Evolutionary conservation across 2,329 filamentous ascomycete species (phyloP).

Genomic region (Leptosphaerulina australis): DNA sequence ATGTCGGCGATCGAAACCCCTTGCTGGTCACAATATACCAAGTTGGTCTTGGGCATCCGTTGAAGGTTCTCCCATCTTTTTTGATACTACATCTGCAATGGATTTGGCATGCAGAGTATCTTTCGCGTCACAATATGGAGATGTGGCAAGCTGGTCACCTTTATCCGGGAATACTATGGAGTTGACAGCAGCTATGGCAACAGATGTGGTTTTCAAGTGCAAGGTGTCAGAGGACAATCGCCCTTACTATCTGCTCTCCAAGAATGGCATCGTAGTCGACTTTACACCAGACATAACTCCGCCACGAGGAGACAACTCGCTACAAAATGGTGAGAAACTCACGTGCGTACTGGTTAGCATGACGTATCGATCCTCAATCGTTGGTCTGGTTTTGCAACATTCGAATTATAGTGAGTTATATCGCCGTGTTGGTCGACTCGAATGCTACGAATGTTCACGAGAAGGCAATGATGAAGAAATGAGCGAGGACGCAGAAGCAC

Average conservation of each 20-base stretch:
- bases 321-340: slow-evolving; percentile 39
- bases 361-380: slow-evolving; percentile 46
- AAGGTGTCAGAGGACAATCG: slow-evolving; percentile 9
- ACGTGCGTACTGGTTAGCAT: slow-evolving; percentile 44
- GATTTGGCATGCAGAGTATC: slow-evolving; percentile 42
- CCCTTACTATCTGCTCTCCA: slow-evolving; percentile 33
- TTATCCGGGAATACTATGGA: slow-evolving; percentile 37
- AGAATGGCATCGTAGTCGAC: slow-evolving; percentile 39
- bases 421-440: slow-evolving; percentile 44
- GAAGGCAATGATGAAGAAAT: slow-evolving; percentile 36
- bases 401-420: slow-evolving; percentile 30
- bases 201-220: slow-evolving; percentile 36
- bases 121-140: slow-evolving; percentile 32
- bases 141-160: slow-evolving; percentile 39
- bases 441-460: slow-evolving; percentile 44
- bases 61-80: slow-evolving; percentile 45
- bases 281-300: slow-evolving; percentile 43
- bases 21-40: slow-evolving; percentile 31
- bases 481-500: slow-evolving; percentile 44
- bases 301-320: slow-evolving; percentile 33
- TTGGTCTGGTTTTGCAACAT: slow-evolving; percentile 41
- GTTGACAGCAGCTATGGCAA: slow-evolving; percentile 43
- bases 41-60: slow-evolving; percentile 48
- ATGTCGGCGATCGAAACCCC: slow-evolving; percentile 32
- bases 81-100: slow-evolving; percentile 46